These are phyloP conservation scores for Cubamyces lactineus DNA, from an alignment of 768 basidiomycete genomes.

Conservation along the genomic window DNA sequence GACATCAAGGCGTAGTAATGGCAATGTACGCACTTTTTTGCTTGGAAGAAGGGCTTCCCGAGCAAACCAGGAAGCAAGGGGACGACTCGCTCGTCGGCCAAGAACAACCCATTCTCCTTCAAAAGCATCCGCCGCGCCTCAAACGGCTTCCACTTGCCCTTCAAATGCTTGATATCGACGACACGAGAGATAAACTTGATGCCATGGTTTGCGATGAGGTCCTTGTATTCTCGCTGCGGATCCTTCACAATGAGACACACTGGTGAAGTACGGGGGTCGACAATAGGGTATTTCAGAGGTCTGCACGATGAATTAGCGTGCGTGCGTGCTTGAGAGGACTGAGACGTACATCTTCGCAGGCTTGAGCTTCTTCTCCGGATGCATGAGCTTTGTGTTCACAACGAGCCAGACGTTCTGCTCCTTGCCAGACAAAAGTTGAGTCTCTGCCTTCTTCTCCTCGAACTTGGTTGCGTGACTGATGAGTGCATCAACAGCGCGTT, in stretches of 20 bases:
- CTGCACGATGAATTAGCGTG: slow-evolving; percentile 38
- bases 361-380: slow-evolving; percentile 73
- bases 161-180: slow-evolving; percentile 88
- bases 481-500: slow-evolving; percentile 79
- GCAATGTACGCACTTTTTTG: slow-evolving; percentile 79
- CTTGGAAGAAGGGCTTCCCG: slow-evolving; percentile 89
- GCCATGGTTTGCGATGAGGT: slow-evolving; percentile 73
- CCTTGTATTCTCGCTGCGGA: slow-evolving; percentile 95
- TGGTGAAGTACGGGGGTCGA: slow-evolving; percentile 79
- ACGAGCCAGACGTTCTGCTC: slow-evolving; percentile 91
- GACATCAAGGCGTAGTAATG: slow-evolving; percentile 9
- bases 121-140: slow-evolving; percentile 82
- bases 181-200: slow-evolving; percentile 93
- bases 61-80: slow-evolving; percentile 86
- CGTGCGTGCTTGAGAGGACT: background rate
- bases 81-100: slow-evolving; percentile 90
- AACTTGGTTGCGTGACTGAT: slow-evolving; percentile 68
- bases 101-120: slow-evolving; percentile 89
- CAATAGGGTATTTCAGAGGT: slow-evolving; percentile 76
- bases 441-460: slow-evolving; percentile 67
- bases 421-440: slow-evolving; percentile 72
- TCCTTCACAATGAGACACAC: slow-evolving; percentile 95
- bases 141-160: slow-evolving; percentile 88
- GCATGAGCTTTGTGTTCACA: slow-evolving; percentile 83
- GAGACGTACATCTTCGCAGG: slow-evolving; percentile 79